Percentiles rank a stretch among this genome's conserved stretches.
Conservation (phyloP, 164 flowering plant species). For the Amborella trichopoda region DNA sequence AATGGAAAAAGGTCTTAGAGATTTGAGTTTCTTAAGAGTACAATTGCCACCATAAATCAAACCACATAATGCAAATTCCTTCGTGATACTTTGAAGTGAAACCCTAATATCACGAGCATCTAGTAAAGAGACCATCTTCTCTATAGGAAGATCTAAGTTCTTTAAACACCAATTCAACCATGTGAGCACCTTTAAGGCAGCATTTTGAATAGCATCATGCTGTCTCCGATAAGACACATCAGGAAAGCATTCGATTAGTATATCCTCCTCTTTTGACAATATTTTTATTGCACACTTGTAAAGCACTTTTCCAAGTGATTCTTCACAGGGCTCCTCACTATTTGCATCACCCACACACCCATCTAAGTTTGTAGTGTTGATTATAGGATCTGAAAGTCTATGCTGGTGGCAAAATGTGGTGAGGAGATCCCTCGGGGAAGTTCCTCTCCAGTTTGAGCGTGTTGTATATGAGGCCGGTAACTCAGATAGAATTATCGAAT, state of each 20-base stretch:
- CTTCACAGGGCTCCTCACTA: conserved; percentile 14
- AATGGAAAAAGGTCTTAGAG: conserved; percentile 5
- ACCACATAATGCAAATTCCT: conserved; percentile 28
- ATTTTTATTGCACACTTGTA: conserved; percentile 60
- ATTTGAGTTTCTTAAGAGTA: conserved; percentile 11
- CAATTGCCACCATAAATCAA: conserved; percentile 19
- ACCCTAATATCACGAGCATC: conserved; percentile 21
- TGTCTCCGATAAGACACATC: conserved; percentile 46
- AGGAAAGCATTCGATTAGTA: conserved; percentile 45
- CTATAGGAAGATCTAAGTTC: conserved; percentile 26
- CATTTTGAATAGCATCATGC: conserved; percentile 55
- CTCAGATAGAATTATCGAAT: conserved; percentile 63
- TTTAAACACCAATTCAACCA: conserved; percentile 51
- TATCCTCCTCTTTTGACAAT: conserved; percentile 34
- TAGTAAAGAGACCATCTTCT: conserved; percentile 23
- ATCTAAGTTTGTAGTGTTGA: conserved; percentile 24
- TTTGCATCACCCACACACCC: conserved; percentile 11
- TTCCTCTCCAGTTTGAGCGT: conserved; percentile 85
- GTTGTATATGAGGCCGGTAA: conserved; percentile 61
- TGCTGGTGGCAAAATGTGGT: conserved; percentile 74
- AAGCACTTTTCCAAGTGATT: conserved; percentile 5
- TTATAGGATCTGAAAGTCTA: conserved; percentile 65
- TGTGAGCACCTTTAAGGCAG: conserved; percentile 54
- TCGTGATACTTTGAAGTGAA: conserved; percentile 19
- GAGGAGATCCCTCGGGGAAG: conserved; percentile 72